Evolutionary conservation across 495 filamentous ascomycete species (phyloP), one percentile per base, ranked within the genome.

Genomic region (Penicillium arizonense): DNA sequence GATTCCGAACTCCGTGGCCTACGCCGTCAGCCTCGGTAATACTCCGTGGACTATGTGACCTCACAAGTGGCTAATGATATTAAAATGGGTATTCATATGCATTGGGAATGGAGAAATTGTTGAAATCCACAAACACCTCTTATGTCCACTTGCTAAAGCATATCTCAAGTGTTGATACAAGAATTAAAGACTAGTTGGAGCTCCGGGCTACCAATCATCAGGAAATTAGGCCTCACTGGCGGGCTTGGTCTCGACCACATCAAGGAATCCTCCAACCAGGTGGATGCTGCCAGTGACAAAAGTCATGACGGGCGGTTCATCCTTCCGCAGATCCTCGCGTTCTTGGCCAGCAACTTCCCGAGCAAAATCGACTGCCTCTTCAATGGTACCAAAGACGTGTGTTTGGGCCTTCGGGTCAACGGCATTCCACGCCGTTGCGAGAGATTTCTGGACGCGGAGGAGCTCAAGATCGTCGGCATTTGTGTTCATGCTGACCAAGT

Each of bases 261-360:
- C 87, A 26, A 97, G 69, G 52, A 91, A 75, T 0, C 88, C 87
- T 4, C 93, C 91, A 1, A 96, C 89, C 8, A 97, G 78, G 74
- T 96, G 90, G 52, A 96, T 77, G 65, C 91, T 96, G 5, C 93
- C 93, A 16, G 93, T 97, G 28, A 90, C 77, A 61, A 81, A 72
- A 5, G 76, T 74, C 76, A 75, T 77, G 10, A 77, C 71, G 14
- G 72, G 68, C 1, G 71, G 59, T 50, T 73, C 74, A 21, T 72
- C 65, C 8, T 67, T 55, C 18, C 52, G 64, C 1, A 66, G 39
- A 16, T 52, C 56, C n/a, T 55, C 62, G 24, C 57, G 64, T 48
- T 71, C 72, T 35, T 70, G 52, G 6, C 50, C 52, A 0, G 76
- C 77, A 5, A 91, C 59, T 5, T 74, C 72, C 34, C 86, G 77